Conservation (phyloP, 1,284 basidiomycete species). For the Trametes pubescens region DNA sequence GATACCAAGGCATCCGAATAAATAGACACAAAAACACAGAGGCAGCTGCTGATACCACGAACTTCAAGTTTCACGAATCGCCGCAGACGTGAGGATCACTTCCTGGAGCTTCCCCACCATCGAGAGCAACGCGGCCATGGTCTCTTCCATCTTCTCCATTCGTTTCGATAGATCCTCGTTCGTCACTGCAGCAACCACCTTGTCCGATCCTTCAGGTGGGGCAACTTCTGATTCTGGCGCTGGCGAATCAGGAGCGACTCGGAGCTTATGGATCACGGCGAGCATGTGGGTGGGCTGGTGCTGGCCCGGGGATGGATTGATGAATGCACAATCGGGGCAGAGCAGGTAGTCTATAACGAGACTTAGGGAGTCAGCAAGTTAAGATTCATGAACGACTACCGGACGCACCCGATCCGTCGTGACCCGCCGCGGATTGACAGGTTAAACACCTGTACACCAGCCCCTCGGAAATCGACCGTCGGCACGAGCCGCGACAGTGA, state of each 20-base stretch:
- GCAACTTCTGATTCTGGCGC: background rate
- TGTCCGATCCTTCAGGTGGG: background rate
- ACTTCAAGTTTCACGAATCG: background rate
- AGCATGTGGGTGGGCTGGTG: background rate
- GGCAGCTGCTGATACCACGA: no score
- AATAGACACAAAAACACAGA: no score
- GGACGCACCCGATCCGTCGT: background rate
- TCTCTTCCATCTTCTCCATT: constrained; percentile 14
- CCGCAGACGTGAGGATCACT: background rate
- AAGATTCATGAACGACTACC: background rate
- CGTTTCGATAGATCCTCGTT: constrained; percentile 9
- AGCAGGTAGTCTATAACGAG: background rate
- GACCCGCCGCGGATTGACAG: background rate
- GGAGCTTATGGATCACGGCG: background rate
- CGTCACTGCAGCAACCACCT: background rate
- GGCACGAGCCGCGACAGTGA: constrained; percentile 1
- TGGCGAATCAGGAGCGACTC: background rate
- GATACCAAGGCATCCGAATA: no score
- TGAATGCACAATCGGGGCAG: constrained; percentile 6
- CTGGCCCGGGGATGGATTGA: background rate
- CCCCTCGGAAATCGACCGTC: background rate
- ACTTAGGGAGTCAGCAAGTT: background rate
- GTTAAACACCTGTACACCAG: background rate
- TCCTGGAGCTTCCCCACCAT: constrained; percentile 10
- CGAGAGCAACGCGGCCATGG: background rate